Evolutionary conservation across 805 yeast genomes (phyloP).

Genomic region (Suhomyces xylopsoci): DNA sequence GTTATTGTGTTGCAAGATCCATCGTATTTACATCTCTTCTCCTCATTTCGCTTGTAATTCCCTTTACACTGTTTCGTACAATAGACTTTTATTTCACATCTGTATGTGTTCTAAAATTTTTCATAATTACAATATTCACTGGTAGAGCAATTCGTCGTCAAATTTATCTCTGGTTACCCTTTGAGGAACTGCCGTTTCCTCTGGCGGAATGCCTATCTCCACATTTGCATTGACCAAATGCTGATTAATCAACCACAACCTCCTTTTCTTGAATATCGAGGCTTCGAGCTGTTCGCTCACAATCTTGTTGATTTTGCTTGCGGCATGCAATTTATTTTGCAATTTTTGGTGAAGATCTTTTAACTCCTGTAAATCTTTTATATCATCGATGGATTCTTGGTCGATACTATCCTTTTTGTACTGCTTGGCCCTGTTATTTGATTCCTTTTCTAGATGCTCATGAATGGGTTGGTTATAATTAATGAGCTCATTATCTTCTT

Average conservation of each 20-base stretch:
- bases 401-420: neutral
- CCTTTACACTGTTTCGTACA: neutral
- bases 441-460: constrained; percentile 7
- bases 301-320: constrained; percentile 35
- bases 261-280: constrained; percentile 29
- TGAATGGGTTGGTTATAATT: constrained; percentile 4
- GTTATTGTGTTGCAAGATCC: neutral
- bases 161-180: constrained; percentile 13
- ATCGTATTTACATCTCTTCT: neutral
- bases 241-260: constrained; percentile 42
- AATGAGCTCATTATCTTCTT: constrained; percentile 1
- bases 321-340: constrained; percentile 33
- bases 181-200: constrained; percentile 9
- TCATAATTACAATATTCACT: neutral
- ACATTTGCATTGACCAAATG: constrained; percentile 42
- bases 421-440: constrained; percentile 3
- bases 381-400: constrained; percentile 8
- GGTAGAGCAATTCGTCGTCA: constrained; percentile 15
- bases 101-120: neutral
- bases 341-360: constrained; percentile 25
- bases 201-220: constrained; percentile 32
- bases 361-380: constrained; percentile 16
- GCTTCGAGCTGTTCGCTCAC: constrained; percentile 27
- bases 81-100: neutral
- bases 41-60: neutral